phyloP scores from a whole-genome alignment of 805 yeast species.

The Clavispora vitiphila region DNA sequence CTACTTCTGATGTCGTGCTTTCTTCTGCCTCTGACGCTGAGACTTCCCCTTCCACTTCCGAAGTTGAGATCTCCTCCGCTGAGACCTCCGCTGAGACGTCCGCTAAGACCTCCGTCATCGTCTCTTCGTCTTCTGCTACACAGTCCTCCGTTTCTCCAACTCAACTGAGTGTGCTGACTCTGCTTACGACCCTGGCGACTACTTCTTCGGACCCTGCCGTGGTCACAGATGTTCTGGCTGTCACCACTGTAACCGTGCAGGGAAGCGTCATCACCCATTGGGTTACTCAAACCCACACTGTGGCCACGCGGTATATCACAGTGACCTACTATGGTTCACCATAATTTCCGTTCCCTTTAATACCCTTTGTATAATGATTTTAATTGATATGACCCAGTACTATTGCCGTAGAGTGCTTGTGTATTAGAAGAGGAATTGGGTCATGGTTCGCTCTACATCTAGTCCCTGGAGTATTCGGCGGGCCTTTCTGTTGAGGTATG shows the following conservation, averaged over 20 bases:
- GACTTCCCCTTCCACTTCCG: not conserved
- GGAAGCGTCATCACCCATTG: not conserved
- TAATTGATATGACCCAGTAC: not conserved
- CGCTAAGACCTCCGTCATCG: not conserved
- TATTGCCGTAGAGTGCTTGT: too few species aligned
- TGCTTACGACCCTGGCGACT: not conserved
- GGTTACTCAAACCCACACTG: not conserved
- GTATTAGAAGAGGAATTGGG: not conserved
- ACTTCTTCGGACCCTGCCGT: not conserved
- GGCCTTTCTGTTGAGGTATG: constrained; percentile 36
- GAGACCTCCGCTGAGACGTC: not conserved
- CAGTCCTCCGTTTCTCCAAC: not conserved
- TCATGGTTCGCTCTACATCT: constrained; percentile 14
- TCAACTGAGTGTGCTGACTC: not conserved
- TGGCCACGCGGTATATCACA: not conserved
- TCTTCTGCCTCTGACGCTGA: constrained; percentile 2
- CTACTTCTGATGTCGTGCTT: too few species aligned
- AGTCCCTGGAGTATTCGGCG: constrained; percentile 30
- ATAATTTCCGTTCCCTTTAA: not conserved
- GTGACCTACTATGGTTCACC: not conserved
- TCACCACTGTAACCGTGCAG: not conserved
- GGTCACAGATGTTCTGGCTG: not conserved
- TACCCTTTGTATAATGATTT: not conserved
- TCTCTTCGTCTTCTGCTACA: not conserved
- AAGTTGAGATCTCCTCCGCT: not conserved